Conservation (phyloP, 2,329 filamentous ascomycete species). For the Emmonsiellopsis sp. region DNA sequence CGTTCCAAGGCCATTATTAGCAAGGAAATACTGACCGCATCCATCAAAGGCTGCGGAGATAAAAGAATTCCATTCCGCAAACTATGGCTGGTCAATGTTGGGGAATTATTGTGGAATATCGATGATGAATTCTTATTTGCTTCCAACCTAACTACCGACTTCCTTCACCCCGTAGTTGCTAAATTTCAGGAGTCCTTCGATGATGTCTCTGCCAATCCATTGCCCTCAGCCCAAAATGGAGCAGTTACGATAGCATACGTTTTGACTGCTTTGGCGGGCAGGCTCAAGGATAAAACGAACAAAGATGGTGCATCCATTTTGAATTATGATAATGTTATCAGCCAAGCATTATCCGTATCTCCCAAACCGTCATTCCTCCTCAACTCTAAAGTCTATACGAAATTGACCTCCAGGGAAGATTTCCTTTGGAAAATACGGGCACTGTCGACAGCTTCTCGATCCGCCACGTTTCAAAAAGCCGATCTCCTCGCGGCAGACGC, state of each 20-base stretch:
- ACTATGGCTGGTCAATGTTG: conserved; percentile 69
- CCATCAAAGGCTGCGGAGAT: conserved; percentile 73
- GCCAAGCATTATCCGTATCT: conserved; percentile 59
- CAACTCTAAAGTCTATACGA: conserved; percentile 75
- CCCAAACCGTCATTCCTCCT: conserved; percentile 83
- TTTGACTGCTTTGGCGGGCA: conserved; percentile 53
- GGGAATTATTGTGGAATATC: conserved; percentile 58
- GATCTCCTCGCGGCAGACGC: conserved; percentile 46
- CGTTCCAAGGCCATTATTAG: conserved; percentile 53
- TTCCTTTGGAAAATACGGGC: conserved; percentile 67
- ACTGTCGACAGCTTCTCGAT: conserved; percentile 52
- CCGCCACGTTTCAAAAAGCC: conserved; percentile 43
- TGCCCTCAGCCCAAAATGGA: conserved; percentile 71
- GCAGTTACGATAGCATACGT: conserved; percentile 73
- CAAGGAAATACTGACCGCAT: conserved; percentile 58
- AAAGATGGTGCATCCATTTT: conserved; percentile 38
- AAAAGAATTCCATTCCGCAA: conserved; percentile 72
- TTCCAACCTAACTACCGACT: conserved; percentile 32
- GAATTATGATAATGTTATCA: conserved; percentile 42
- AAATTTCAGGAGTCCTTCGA: conserved; percentile 57
- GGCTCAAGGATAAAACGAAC: conserved; percentile 45
- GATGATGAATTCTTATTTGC: conserved; percentile 40
- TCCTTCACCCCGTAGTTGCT: conserved; percentile 43
- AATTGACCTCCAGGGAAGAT: conserved; percentile 66
- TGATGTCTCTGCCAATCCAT: conserved; percentile 69